Evolutionary conservation across 2,329 filamentous ascomycete species (phyloP).

Genomic region (Pseudophaeomoniella oleicola): DNA sequence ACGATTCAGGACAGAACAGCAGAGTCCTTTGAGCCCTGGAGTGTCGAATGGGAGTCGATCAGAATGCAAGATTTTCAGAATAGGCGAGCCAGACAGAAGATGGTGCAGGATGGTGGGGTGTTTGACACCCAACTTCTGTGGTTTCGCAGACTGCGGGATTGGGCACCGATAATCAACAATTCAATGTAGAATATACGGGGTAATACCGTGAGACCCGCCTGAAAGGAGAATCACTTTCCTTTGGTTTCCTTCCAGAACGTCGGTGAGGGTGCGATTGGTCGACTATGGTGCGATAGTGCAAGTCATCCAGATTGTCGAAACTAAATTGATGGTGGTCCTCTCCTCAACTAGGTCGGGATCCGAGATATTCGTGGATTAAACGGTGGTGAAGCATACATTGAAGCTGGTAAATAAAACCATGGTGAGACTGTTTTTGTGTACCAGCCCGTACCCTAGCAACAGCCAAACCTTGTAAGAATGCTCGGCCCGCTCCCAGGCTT

Average conservation of each 20-base stretch:
- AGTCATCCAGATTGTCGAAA: too few relatives aligned
- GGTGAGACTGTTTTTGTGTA: too few relatives aligned
- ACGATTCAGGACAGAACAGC: too few relatives aligned
- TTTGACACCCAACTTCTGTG: neutral
- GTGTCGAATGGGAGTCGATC: neutral
- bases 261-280: neutral
- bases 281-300: too few relatives aligned
- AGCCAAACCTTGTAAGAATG: too few relatives aligned
- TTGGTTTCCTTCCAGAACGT: neutral
- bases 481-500: too few relatives aligned
- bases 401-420: too few relatives aligned
- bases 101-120: neutral
- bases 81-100: neutral
- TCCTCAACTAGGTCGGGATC: too few relatives aligned
- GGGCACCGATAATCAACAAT: neutral
- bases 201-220: neutral
- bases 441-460: too few relatives aligned
- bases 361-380: too few relatives aligned
- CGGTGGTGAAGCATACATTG: too few relatives aligned
- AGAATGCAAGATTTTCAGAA: neutral
- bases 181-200: neutral
- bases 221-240: neutral
- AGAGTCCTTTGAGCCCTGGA: neutral
- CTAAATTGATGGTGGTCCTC: too few relatives aligned
- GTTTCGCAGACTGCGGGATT: neutral